Base-by-base conservation (phyloP, 1,284 basidiomycete species). In the Papiliotrema nemorosa region DNA sequence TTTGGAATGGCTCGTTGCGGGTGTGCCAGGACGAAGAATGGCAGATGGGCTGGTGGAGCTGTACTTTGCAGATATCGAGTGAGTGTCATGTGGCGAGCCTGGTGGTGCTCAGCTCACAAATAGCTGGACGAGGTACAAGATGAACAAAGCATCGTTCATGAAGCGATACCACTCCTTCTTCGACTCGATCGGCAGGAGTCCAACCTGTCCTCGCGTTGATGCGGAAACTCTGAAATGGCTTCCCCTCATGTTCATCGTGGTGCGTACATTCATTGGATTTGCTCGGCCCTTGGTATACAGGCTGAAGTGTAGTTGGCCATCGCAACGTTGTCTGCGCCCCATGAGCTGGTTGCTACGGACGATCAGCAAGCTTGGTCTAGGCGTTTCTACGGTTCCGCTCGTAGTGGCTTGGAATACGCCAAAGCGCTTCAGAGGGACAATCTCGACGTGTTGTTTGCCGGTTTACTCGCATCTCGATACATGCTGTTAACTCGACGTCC, bases 111-210 rank as follows among this genome's bases (percentile, higher is more conserved):
- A 7, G 47, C 43, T 54, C 27, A 56, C 31, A 12, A 14, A 14
- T 18, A 75, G 73, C 63, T 76, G 75, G 75, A 76, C 75, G 3
- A 57, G 75, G n/a, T 76, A 76, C 52, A 74, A 76, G 50, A 72
- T 76, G 59, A 74, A 75, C 55, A 64, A 69, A 31, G 64, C 69
- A 12, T 63, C 66, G 20, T 76, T 76, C 54, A 70, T 73, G 56
- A 54, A 61, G 7, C 62, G 67, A 14, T 76, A 73, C 49, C 57
- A 59, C 24, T 52, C 61, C n/a, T 74, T 75, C 57, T 73, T 73
- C 60, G 73, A 75, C 44, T 68, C 66, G 4, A 67, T 75, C 41
- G 65, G 64, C 3, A 55, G 65, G 22, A 67, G 73, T 46, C 71
- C 74, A 0, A 64, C 66, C 3, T 70, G 65, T 44, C 73, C 74